Base-by-base conservation (phyloP, 768 basidiomycete genomes). In the Trametes sanguinea region DNA sequence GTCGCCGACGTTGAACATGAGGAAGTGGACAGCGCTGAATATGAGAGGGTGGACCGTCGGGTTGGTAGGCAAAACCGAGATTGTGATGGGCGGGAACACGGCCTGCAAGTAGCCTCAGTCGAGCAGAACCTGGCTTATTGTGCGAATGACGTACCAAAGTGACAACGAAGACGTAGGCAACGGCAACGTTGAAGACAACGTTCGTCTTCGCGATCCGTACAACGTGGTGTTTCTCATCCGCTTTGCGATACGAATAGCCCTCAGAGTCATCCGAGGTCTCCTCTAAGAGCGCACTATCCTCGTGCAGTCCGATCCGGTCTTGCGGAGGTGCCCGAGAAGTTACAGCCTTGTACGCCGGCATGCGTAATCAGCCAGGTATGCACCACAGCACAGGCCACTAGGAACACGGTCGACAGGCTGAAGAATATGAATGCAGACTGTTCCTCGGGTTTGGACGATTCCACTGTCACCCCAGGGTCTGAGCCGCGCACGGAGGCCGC, bases 51-150 rank as follows among this genome's bases (percentile, higher is more conserved):
- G 91, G 43, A 81, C 84, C 29, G 73, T 70, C 2, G 83, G 80
- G 63, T 87, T 87, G 13, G 83, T 85, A 2, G 95, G 83, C 40
- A 75, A 73, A 54, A 97, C 84, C 0, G 88, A 89, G 3, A 87
- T 83, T 2, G 95, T 95, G 64, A 94, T 88, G 0, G 94, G 83
- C 4, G 95, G 95, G 75, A 84, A 96, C 50, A 95, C 88, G 33
- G 94, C 83, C 94, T 96, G 65, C 11, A 47, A 33, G 60, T 42
- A 9, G 60, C 51, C 54, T 42, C 3, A 57, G 40, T 10, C 56
- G 10, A 8, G 11, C 13, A 10, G 76, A 6, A 32, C 11, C 22
- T 22, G 22, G 22, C 22, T 22, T 22, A 2, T 32, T 3, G 27
- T 50, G 5, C 11, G 1, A 6, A 14, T 14, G 11, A 30, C 8